These are phyloP conservation scores for Edaphochlamys debaryana DNA, from an alignment of 139 green algal species.

Conservation along the genomic window DNA sequence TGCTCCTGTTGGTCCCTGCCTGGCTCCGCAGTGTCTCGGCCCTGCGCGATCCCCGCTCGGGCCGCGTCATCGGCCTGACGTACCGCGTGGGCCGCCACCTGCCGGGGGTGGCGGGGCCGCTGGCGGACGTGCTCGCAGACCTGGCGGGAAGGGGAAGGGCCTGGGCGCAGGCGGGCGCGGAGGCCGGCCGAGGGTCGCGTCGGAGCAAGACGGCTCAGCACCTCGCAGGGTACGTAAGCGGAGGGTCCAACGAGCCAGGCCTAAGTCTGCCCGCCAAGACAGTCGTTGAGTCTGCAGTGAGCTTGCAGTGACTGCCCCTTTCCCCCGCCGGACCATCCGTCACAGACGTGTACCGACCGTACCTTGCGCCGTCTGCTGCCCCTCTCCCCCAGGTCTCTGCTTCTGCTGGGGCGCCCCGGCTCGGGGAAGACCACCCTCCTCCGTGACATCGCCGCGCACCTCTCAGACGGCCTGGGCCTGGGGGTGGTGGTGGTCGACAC, in stretches of 20 bases:
- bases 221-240: too few species aligned
- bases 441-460: not conserved
- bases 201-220: too few species aligned
- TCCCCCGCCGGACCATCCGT: not conserved
- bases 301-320: not conserved
- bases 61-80: conserved; percentile 69
- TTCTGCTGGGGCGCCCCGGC: conserved; percentile 23
- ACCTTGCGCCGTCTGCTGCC: too few species aligned
- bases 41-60: not conserved
- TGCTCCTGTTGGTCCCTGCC: conserved; percentile 35
- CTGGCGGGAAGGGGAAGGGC: conserved; percentile 31
- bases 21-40: conserved; percentile 37
- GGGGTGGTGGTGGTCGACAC: conserved; percentile 27
- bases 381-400: conserved; percentile 4
- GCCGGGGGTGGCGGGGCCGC: conserved; percentile 44
- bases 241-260: too few species aligned
- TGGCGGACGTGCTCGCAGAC: conserved; percentile 69
- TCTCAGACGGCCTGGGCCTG: conserved; percentile 2
- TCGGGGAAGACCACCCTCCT: conserved; percentile 37
- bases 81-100: conserved; percentile 75
- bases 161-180: too few species aligned
- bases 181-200: too few species aligned
- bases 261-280: too few species aligned
- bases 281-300: too few species aligned
- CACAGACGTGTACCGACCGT: too few species aligned